phyloP scores from a whole-genome alignment of 768 basidiomycete genomes.

The Clitopilus hobsonii region DNA sequence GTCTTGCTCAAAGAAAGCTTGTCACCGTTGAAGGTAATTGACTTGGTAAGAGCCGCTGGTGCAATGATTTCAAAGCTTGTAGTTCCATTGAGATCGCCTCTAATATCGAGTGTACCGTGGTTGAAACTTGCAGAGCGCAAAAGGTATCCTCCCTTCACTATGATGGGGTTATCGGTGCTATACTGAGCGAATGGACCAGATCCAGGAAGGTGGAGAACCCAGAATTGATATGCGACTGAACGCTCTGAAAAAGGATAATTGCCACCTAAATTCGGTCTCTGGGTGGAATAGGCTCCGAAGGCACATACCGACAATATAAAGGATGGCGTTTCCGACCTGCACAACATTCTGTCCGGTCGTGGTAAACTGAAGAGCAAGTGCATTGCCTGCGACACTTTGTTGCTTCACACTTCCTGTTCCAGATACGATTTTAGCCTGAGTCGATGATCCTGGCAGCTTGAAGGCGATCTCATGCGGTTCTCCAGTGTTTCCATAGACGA shows the following conservation, averaged over 20 bases:
- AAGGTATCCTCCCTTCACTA: constrained; percentile 46
- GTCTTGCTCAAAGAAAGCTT: constrained; percentile 28
- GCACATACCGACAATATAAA: constrained; percentile 41
- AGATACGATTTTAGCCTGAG: constrained; percentile 28
- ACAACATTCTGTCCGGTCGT: constrained; percentile 44
- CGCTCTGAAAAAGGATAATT: constrained; percentile 28
- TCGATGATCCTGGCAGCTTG: constrained; percentile 23
- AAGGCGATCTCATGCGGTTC: constrained; percentile 49
- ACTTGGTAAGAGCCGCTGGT: constrained; percentile 30
- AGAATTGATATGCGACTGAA: constrained; percentile 44
- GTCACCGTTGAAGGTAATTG: constrained; percentile 39
- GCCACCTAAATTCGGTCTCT: no score
- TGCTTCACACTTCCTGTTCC: constrained; percentile 31
- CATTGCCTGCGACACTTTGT: constrained; percentile 25
- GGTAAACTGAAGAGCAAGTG: constrained; percentile 37
- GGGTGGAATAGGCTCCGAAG: neutral
- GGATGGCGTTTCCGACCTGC: constrained; percentile 33
- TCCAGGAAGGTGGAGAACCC: constrained; percentile 41
- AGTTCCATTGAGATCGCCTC: constrained; percentile 40
- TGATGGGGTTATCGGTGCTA: constrained; percentile 36
- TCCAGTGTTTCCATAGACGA: constrained; percentile 42
- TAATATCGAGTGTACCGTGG: constrained; percentile 33
- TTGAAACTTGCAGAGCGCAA: constrained; percentile 33
- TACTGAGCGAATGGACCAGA: constrained; percentile 30
- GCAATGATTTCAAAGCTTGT: constrained; percentile 43